Evolutionary conservation across 306 rosid species (phyloP).

Genomic region (Delonix regia): DNA sequence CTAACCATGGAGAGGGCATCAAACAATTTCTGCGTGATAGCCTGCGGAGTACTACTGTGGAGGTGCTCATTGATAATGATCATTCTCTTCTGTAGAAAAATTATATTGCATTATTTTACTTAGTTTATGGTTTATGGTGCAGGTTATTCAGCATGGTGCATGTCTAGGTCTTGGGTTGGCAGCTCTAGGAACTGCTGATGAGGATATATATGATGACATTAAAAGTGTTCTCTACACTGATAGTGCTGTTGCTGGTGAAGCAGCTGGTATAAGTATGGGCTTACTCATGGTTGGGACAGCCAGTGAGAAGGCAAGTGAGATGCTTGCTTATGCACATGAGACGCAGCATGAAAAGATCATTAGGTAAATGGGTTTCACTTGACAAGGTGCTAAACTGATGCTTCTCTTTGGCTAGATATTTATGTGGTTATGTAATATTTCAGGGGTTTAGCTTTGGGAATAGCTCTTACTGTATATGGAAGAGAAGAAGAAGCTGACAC

Average conservation of each 20-base stretch:
- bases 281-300: constrained; percentile 99
- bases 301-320: constrained; percentile 94
- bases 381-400: constrained; percentile 6
- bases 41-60: constrained; percentile 88
- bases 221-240: constrained; percentile 88
- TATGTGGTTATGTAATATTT: constrained; percentile 30
- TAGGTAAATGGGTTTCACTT: constrained; percentile 51
- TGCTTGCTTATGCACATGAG: constrained; percentile 97
- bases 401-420: constrained; percentile 29
- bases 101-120: constrained; percentile 22
- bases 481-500: constrained; percentile 99
- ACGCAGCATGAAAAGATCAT: constrained; percentile 95
- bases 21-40: constrained; percentile 95
- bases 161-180: constrained; percentile 98
- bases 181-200: constrained; percentile 94
- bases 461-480: constrained; percentile 95
- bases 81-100: constrained; percentile 1
- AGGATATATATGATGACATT: constrained; percentile 84
- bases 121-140: constrained; percentile 34
- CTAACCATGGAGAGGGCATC: constrained; percentile 97
- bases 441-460: constrained; percentile 94
- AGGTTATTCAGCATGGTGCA: constrained; percentile 99
- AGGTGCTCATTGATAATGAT: constrained; percentile 58
- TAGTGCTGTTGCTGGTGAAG: constrained; percentile 98
- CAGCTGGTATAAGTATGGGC: constrained; percentile 98